Evolutionary conservation across 768 basidiomycete genomes (phyloP).

Genomic region (Suillus clintonianus): DNA sequence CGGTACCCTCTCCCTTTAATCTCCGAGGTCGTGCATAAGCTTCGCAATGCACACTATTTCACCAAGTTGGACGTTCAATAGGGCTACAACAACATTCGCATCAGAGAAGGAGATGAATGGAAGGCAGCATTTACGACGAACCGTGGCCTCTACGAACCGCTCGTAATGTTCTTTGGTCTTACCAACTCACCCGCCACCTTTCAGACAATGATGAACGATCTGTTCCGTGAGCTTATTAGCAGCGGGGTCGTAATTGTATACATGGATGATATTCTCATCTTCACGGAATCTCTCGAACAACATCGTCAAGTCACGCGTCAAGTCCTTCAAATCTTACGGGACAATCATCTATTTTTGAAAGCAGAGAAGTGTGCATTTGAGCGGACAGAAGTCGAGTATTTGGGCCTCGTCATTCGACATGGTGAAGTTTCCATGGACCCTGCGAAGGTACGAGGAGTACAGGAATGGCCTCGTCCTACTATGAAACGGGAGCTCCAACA

Average conservation of each 20-base stretch:
- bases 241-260: conserved; percentile 38
- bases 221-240: conserved; percentile 23
- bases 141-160: conserved; percentile 23
- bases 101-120: conserved; percentile 30
- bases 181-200: conserved; percentile 41
- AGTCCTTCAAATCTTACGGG: conserved; percentile 21
- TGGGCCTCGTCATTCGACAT: conserved; percentile 34
- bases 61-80: conserved; percentile 31
- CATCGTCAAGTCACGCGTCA: conserved; percentile 16
- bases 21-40: conserved; percentile 21
- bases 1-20: conserved; percentile 24
- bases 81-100: conserved; percentile 35
- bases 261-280: conserved; percentile 45
- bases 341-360: conserved; percentile 34
- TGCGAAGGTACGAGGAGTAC: conserved; percentile 2
- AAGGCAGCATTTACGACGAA: conserved; percentile 35
- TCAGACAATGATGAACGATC: conserved; percentile 32
- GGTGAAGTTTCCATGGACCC: conserved; percentile 10
- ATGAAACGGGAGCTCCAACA: conserved; percentile 37
- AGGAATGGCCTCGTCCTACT: conserved; percentile 1
- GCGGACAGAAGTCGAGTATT: conserved; percentile 21
- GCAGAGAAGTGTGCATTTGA: conserved; percentile 40
- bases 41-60: conserved; percentile 19
- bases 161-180: conserved; percentile 25
- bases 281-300: conserved; percentile 24